Base-by-base conservation (phyloP, 2,329 filamentous ascomycete genomes). In the Colletotrichum sp. region DNA sequence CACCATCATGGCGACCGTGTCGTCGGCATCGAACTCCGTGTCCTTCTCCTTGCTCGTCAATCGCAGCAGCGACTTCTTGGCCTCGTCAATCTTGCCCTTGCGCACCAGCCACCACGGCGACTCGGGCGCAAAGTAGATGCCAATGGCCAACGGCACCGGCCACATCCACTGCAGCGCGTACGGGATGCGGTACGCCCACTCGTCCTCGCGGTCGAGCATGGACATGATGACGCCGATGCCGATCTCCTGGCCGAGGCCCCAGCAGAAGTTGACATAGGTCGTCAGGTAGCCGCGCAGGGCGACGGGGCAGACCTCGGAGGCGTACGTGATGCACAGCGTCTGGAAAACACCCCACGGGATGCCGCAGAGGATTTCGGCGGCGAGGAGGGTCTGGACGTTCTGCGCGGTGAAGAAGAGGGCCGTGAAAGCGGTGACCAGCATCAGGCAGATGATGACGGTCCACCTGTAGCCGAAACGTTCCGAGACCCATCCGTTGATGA, bases 1-100 rank as follows among this genome's bases (percentile, higher is more conserved):
- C 2, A 95, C 92, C 94, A 98, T 98, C 95, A 98, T 98, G 80
- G 95, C 93, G 66, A 98, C 89, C 0, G 95, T 97, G 85, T 97
- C 95, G 77, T 98, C 94, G 13, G 94, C 91, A 80, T 98, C 91
- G 80, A 97, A 96, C 76, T 94, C 90, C 1, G 92, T 93, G 76
- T 95, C 93, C 70, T 88, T 87, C 78, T 92, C 87, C 16, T 88
- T 80, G 80, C 89, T 93, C 7, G 93, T 95, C 24, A 95, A 86
- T 5, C 93, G 91, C 65, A 93, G 86, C 24, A 95, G 88, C 2
- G 93, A 87, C 63, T 87, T 85, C 85, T 94, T 94, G 34, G 94
- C 94, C 18, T 94, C 92, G 10, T 92, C 90, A 52, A 91, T 85
- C 44, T 88, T 89, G 39, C 92, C 92, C 80, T 89, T 91, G 52